A percentile compares a stretch with the other conserved stretches of the same genome.
Evolutionary conservation across 331 rosid species (phyloP).

Genomic region (Dryas integrifolia): DNA sequence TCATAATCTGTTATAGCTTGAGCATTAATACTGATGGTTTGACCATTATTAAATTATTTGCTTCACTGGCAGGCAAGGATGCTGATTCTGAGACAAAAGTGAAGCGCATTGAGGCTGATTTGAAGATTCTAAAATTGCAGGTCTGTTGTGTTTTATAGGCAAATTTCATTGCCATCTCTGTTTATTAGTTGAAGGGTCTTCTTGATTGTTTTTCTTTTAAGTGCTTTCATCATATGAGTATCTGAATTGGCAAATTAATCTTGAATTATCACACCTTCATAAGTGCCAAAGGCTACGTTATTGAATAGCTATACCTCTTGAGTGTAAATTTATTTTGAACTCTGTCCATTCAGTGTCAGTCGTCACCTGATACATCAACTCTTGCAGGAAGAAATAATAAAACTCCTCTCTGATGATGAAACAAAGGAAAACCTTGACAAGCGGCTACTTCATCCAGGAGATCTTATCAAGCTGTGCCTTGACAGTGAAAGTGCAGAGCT

Average conservation of each 20-base stretch:
- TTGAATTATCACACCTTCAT: neutral
- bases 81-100: slow-evolving; percentile 57
- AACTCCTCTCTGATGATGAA: slow-evolving; percentile 38
- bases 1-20: neutral
- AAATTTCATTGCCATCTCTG: neutral
- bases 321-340: neutral
- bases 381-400: slow-evolving; percentile 69
- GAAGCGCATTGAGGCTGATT: slow-evolving; percentile 86
- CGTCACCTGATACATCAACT: slow-evolving; percentile 16
- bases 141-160: slow-evolving; percentile 29
- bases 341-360: slow-evolving; percentile 23
- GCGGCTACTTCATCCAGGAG: slow-evolving; percentile 70
- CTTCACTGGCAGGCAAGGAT: slow-evolving; percentile 49
- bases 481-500: slow-evolving; percentile 53
- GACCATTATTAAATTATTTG: slow-evolving; percentile 15
- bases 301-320: neutral
- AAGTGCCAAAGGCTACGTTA: neutral
- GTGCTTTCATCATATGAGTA: neutral
- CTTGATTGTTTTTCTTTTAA: neutral
- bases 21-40: neutral
- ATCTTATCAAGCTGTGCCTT: slow-evolving; percentile 71
- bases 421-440: slow-evolving; percentile 52
- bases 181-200: slow-evolving; percentile 4
- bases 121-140: slow-evolving; percentile 86
- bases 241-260: neutral